Evolutionary conservation across 139 green algal genomes (phyloP).

Genomic region (Chlorella sorokiniana): DNA sequence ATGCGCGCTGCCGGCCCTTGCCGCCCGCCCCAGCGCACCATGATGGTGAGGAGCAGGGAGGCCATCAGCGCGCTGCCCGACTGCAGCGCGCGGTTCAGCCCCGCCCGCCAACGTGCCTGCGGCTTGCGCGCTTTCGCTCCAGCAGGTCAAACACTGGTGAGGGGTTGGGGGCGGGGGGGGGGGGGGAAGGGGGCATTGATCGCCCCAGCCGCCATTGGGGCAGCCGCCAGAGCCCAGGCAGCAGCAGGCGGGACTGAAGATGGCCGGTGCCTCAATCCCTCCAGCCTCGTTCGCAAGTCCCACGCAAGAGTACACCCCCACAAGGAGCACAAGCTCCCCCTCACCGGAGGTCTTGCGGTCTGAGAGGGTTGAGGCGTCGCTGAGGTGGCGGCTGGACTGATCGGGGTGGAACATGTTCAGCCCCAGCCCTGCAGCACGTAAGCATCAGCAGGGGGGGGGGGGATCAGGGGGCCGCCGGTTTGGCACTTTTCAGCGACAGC

Average conservation of each 20-base stretch:
- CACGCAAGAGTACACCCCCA: neutral
- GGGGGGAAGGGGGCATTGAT: neutral
- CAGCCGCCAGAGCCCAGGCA: neutral
- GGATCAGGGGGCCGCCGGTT: no score
- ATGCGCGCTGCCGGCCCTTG: no score
- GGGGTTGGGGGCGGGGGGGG: neutral
- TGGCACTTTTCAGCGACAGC: no score
- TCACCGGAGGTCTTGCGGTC: slow-evolving; percentile 22
- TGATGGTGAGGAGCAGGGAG: slow-evolving; percentile 19
- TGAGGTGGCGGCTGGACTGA: neutral
- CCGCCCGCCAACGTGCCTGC: slow-evolving; percentile 6
- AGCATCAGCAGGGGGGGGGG: no score
- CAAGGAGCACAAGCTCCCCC: neutral
- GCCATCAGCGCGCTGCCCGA: neutral
- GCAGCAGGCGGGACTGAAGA: neutral
- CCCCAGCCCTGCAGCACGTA: neutral
- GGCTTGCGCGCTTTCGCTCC: slow-evolving; percentile 3
- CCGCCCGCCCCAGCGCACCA: neutral
- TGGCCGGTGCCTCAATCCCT: neutral
- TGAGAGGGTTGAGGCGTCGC: neutral
- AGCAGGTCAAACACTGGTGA: slow-evolving; percentile 23
- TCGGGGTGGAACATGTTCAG: neutral
- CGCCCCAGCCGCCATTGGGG: neutral
- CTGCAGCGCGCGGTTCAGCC: neutral
- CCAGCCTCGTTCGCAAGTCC: neutral